Conservation (phyloP, 148 eudicot species). For the Nepenthes gracilis region DNA sequence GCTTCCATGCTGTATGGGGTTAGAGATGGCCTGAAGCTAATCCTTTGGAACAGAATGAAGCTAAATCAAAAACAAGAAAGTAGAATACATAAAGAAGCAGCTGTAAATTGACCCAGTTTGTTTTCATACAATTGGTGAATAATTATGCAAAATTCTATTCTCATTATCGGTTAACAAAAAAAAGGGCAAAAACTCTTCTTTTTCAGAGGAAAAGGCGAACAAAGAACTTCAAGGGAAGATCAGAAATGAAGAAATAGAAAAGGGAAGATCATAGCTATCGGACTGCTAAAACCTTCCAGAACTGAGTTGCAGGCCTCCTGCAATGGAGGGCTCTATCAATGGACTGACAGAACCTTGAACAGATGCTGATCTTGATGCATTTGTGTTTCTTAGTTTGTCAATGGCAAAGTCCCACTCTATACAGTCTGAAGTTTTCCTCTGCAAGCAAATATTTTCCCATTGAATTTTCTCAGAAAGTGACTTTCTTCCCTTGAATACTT, state of each 20-base stretch:
- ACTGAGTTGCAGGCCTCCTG: neutral
- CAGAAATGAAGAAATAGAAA: neutral
- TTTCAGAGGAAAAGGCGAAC: neutral
- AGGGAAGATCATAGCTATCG: neutral
- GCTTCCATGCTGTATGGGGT: neutral
- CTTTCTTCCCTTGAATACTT: conserved; percentile 46
- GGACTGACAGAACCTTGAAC: neutral
- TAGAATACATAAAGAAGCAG: neutral
- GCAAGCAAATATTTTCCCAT: conserved; percentile 40
- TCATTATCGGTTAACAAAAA: neutral
- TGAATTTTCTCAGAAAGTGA: conserved; percentile 47
- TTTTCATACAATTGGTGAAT: neutral
- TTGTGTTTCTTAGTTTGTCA: conserved; percentile 15
- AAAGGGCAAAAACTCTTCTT: too few species aligned
- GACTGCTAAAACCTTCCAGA: neutral
- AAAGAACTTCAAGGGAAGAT: conserved; percentile 5
- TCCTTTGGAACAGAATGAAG: neutral
- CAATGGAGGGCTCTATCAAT: neutral
- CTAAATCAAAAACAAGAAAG: neutral
- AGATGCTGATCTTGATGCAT: neutral
- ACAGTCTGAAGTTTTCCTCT: conserved; percentile 46
- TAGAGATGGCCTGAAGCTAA: neutral
- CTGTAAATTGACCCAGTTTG: neutral
- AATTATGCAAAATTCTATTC: conserved; percentile 16
- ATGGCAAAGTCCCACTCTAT: conserved; percentile 48